Conservation (phyloP, 768 basidiomycete species). For the Hygrocybe coccinea region DNA sequence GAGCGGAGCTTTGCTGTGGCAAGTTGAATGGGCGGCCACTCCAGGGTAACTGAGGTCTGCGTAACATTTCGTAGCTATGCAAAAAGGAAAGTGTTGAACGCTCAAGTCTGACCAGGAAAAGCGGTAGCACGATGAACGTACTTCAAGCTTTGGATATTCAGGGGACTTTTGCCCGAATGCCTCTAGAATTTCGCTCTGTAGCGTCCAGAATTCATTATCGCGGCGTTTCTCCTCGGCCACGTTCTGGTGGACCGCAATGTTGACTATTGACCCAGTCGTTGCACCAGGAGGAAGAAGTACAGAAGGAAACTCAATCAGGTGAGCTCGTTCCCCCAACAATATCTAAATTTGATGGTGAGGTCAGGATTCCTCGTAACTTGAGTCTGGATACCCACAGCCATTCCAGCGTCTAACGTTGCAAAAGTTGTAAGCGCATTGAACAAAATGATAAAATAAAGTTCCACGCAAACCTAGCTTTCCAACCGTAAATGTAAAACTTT, state of each 20-base stretch:
- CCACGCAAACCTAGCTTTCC: slow-evolving; percentile 82
- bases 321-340: slow-evolving; percentile 87
- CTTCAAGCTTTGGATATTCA: slow-evolving; percentile 66
- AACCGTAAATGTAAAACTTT: slow-evolving; percentile 87
- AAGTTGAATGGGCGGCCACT: slow-evolving; percentile 85
- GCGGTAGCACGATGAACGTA: slow-evolving; percentile 29
- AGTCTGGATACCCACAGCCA: slow-evolving; percentile 60
- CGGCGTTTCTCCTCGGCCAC: slow-evolving; percentile 75
- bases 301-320: slow-evolving; percentile 97
- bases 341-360: slow-evolving; percentile 47
- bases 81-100: background rate
- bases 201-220: slow-evolving; percentile 74
- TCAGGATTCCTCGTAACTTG: background rate
- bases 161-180: slow-evolving; percentile 69
- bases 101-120: background rate
- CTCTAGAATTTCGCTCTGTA: slow-evolving; percentile 76
- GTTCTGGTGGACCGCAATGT: slow-evolving; percentile 92
- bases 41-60: slow-evolving; percentile 93
- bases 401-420: slow-evolving; percentile 68
- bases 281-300: slow-evolving; percentile 89
- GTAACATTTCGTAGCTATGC: slow-evolving; percentile 83
- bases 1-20: slow-evolving; percentile 84
- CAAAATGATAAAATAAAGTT: background rate
- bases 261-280: slow-evolving; percentile 91
- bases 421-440: slow-evolving; percentile 3